Base-by-base conservation (phyloP, 305 asterid genomes). In the Nicotiana rustica region DNA sequence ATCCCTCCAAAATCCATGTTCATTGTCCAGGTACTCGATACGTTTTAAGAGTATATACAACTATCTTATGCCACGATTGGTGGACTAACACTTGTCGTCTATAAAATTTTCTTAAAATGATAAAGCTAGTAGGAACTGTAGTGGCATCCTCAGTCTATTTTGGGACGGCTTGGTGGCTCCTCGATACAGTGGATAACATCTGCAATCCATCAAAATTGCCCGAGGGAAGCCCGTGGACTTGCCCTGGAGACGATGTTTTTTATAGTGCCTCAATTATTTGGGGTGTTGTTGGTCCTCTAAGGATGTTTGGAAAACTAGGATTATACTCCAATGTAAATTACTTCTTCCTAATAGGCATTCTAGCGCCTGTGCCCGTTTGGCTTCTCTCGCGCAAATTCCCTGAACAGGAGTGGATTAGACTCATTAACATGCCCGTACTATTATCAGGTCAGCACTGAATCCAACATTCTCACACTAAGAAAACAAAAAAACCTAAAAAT, bases 141-240 rank as follows among this genome's bases (percentile, higher is more conserved):
- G 80, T 93, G 5, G 73, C 92, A 1, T 90, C 92, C 18, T 21
- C 89, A 31, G 90, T 89, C 65, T 90, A 87, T 87, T 92, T 93
- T 60, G 91, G 89, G 73, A 91, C 97, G 18, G 93, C 94, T 0
- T 92, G 97, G 98, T 95, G 97, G 97, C 94, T 95, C 35, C 90
- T 93, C 2, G 86, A 90, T 0, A 78, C 89, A 4, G 41, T 93
- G 0, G 89, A 90, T 0, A 3, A 89, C 88, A 95, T 95, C 21
- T 95, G 98, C 41, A 81, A 93, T 15, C 81, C 87, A 1, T 19
- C 91, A 0, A 81, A 73, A 6, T 59, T 95, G 55, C 97, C 94
- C 0, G 62, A 10, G 0, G 97, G 97, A 0, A 95, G 98, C 86
- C 98, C 96, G 8, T 93, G 97, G 97, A 92, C 97, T 0, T 95